Conservation (phyloP, 225 moss, liverwort and hornwort genomes). For the Marchantia polymorpha region DNA sequence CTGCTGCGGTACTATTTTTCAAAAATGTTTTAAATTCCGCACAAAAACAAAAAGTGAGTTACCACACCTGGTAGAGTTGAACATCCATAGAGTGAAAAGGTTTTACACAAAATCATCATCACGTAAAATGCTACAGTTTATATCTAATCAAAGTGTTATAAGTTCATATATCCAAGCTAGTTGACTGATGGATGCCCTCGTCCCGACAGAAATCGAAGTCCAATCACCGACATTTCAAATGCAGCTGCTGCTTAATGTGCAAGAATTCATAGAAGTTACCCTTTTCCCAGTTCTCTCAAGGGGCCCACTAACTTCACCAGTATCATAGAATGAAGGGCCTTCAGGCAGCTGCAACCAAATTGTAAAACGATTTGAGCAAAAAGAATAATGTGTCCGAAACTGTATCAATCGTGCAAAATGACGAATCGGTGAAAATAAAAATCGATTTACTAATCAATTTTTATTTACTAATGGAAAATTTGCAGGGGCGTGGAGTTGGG, state of each 20-base stretch:
- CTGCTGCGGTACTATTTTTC: too few species aligned
- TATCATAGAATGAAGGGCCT: slow-evolving; percentile 82
- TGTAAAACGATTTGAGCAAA: background rate
- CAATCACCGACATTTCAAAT: background rate
- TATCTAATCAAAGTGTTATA: background rate
- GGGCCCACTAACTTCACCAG: slow-evolving; percentile 76
- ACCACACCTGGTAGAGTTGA: background rate
- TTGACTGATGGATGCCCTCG: background rate
- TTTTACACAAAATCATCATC: background rate
- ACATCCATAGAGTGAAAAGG: background rate
- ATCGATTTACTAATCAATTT: too few species aligned
- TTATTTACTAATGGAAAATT: too few species aligned
- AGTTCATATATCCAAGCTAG: too few species aligned
- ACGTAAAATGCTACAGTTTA: background rate
- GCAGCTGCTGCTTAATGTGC: too few species aligned
- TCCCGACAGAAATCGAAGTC: background rate
- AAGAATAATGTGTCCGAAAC: too few species aligned
- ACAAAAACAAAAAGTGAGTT: too few species aligned
- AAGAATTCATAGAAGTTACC: slow-evolving; percentile 31
- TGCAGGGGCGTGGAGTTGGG: too few species aligned
- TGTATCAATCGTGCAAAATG: too few species aligned
- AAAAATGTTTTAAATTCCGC: too few species aligned
- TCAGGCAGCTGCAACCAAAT: slow-evolving; percentile 54
- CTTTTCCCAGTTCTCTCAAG: slow-evolving; percentile 81
- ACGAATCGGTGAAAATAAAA: too few species aligned